Conservation (phyloP, 2,329 filamentous ascomycete species). For the Talaromyces sp. region DNA sequence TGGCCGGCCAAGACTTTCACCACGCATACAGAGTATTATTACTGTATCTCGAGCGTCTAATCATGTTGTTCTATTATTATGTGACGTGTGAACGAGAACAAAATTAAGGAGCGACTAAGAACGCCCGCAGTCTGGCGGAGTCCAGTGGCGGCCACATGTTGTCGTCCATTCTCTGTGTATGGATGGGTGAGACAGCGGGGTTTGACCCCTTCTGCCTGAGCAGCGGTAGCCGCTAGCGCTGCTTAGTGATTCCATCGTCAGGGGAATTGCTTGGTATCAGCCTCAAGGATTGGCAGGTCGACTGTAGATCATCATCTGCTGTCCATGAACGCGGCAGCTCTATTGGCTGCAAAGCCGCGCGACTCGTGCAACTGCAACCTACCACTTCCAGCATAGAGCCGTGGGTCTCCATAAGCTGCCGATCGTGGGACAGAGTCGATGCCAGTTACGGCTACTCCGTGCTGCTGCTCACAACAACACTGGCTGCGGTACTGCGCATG, state of each 20-base stretch:
- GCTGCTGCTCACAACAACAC: neutral
- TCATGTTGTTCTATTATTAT: neutral
- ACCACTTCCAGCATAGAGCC: neutral
- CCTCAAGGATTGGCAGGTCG: neutral
- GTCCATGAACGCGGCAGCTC: no score
- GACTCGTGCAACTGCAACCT: conserved; percentile 1
- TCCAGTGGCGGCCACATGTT: neutral
- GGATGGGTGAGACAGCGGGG: neutral
- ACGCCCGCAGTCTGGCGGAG: neutral
- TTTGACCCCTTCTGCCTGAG: neutral
- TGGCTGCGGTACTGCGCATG: neutral
- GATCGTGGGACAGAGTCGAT: neutral
- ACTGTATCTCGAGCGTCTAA: neutral
- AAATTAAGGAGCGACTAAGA: neutral
- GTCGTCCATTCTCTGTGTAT: neutral
- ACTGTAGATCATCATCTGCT: neutral
- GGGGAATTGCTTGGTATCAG: neutral
- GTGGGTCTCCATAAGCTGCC: neutral
- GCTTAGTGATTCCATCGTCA: neutral
- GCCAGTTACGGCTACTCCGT: neutral
- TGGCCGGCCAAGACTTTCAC: neutral
- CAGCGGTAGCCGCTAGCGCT: neutral
- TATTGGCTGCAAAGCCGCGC: neutral
- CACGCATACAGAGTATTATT: neutral
- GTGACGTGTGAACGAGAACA: neutral